Evolutionary conservation across 345 rosid species (phyloP).

Genomic region (Eucalyptus leucophloia): DNA sequence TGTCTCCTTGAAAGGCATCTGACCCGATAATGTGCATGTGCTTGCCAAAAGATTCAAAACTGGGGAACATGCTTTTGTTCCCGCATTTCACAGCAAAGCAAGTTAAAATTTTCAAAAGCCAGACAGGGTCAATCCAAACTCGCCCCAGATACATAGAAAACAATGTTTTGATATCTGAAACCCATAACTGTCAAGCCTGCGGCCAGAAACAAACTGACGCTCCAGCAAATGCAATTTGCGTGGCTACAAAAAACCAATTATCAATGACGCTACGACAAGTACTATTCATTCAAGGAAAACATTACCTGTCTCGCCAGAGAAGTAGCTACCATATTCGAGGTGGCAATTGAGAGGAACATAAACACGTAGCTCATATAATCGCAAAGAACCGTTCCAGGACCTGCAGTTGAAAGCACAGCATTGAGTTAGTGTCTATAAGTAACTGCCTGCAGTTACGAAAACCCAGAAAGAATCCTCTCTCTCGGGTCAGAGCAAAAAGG

Average conservation of each 20-base stretch:
- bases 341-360: constrained; percentile 50
- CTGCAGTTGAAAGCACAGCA: constrained; percentile 2
- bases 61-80: neutral
- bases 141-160: neutral
- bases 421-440: neutral
- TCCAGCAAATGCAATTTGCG: neutral
- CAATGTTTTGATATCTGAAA: neutral
- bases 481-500: neutral
- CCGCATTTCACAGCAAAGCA: neutral
- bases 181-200: neutral
- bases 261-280: neutral
- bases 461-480: neutral
- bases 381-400: constrained; percentile 53
- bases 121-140: neutral
- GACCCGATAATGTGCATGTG: neutral
- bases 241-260: neutral
- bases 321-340: constrained; percentile 47
- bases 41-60: neutral
- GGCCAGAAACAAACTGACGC: neutral
- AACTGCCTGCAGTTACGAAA: neutral
- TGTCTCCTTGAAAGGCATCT: neutral
- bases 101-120: neutral
- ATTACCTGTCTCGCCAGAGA: constrained; percentile 31
- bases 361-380: constrained; percentile 32
- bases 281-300: neutral